A percentile compares a stretch with the other conserved stretches of the same genome.
Evolutionary conservation across 177 flowering plant species (phyloP).

Genomic region (Vitis hybrid): DNA sequence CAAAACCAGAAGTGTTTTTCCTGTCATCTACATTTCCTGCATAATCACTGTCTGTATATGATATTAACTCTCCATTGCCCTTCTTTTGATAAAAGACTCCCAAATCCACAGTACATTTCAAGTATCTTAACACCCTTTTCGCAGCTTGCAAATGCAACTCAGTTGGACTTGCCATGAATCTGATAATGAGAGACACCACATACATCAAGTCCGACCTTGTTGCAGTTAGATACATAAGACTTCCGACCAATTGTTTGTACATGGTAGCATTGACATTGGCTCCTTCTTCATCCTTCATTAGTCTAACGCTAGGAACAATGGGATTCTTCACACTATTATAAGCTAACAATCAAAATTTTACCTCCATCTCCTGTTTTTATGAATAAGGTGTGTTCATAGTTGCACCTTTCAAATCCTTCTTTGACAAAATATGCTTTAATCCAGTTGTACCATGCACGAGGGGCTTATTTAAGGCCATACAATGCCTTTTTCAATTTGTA

Average conservation of each 20-base stretch:
- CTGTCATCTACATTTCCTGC: no score
- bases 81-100: no score
- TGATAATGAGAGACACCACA: constrained; percentile 14
- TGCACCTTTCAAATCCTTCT: constrained; percentile 6
- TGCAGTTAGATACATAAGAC: constrained; percentile 20
- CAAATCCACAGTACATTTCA: no score
- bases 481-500: neutral
- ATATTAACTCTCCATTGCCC: no score
- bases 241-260: constrained; percentile 14
- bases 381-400: constrained; percentile 8
- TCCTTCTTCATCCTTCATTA: neutral
- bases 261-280: constrained; percentile 1
- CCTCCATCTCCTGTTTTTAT: neutral
- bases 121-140: no score
- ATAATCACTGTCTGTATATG: no score
- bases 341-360: constrained; percentile 7
- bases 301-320: neutral
- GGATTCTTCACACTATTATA: constrained; percentile 13
- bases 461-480: constrained; percentile 10
- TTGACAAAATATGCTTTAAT: constrained; percentile 10
- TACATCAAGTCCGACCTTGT: constrained; percentile 16
- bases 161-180: constrained; percentile 10
- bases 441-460: constrained; percentile 6
- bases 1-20: no score
- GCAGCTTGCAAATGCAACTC: neutral